Conservation (phyloP, 768 basidiomycete genomes). For the Paxillus involutus region DNA sequence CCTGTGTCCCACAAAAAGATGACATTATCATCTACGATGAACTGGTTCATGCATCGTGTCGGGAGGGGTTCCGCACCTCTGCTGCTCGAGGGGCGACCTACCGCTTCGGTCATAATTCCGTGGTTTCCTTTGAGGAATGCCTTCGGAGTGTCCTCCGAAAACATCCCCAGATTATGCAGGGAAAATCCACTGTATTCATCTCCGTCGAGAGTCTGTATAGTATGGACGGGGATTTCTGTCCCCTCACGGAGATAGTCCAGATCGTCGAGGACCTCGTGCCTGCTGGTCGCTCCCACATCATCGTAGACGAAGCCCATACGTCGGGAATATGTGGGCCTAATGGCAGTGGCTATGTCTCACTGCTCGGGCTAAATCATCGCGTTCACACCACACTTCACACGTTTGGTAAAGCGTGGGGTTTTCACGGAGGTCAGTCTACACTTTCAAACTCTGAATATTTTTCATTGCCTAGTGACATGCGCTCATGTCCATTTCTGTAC, state of each 20-base stretch:
- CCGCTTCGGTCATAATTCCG: slow-evolving; percentile 48
- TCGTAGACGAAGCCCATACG: slow-evolving; percentile 60
- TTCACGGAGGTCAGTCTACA: slow-evolving; percentile 11
- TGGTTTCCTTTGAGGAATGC: slow-evolving; percentile 28
- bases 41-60: slow-evolving; percentile 51
- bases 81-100: slow-evolving; percentile 17
- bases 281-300: slow-evolving; percentile 38
- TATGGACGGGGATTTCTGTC: slow-evolving; percentile 60
- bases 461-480: no score
- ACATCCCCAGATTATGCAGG: slow-evolving; percentile 19
- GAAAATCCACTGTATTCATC: slow-evolving; percentile 42
- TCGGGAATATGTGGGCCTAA: slow-evolving; percentile 50
- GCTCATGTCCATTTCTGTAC: not conserved
- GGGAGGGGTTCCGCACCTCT: slow-evolving; percentile 49
- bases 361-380: slow-evolving; percentile 41
- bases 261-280: slow-evolving; percentile 39
- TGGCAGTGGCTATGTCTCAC: slow-evolving; percentile 43
- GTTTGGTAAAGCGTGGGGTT: slow-evolving; percentile 45
- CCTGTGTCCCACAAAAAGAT: slow-evolving; percentile 40
- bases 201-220: slow-evolving; percentile 57
- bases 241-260: slow-evolving; percentile 42
- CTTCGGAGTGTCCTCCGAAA: slow-evolving; percentile 27
- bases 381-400: slow-evolving; percentile 50
- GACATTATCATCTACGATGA: slow-evolving; percentile 56
- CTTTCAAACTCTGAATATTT: no score